Conservation (phyloP, 306 rosid genomes). For the Medicago ruthenica region DNA sequence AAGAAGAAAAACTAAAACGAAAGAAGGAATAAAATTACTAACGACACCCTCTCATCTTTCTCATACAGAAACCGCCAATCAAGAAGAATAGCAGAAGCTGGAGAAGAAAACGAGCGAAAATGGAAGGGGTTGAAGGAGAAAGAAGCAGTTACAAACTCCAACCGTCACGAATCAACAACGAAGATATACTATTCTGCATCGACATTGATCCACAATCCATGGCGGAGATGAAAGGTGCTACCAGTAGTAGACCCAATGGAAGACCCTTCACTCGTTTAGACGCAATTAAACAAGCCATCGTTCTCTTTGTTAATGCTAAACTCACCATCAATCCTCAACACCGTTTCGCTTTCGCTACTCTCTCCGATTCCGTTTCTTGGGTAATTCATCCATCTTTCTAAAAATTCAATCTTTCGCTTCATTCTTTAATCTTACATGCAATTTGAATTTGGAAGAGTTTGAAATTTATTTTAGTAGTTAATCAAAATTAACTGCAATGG, state of each 20-base stretch:
- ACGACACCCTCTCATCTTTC: no score
- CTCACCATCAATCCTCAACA: constrained; percentile 86
- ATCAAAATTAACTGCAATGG: no score
- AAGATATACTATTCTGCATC: constrained; percentile 77
- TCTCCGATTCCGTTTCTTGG: constrained; percentile 67
- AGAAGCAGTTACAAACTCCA: constrained; percentile 52
- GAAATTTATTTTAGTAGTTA: no score
- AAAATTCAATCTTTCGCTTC: no score
- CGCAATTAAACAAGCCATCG: constrained; percentile 79
- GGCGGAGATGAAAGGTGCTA: constrained; percentile 63
- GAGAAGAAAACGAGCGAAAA: no score
- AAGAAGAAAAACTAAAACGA: no score
- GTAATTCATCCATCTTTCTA: constrained; percentile 12
- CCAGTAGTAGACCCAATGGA: constrained; percentile 57
- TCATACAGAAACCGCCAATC: no score
- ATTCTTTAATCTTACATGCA: no score
- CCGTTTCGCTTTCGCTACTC: constrained; percentile 74
- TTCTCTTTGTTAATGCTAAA: constrained; percentile 78
- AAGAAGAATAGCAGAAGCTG: no score
- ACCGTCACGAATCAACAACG: constrained; percentile 61
- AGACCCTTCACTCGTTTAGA: constrained; percentile 86
- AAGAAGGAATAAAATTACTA: no score
- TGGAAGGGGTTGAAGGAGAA: no score
- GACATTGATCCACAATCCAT: constrained; percentile 74
- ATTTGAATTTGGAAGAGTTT: no score